Conservation (phyloP, 2,329 filamentous ascomycete species). For the Fusarium hostae region DNA sequence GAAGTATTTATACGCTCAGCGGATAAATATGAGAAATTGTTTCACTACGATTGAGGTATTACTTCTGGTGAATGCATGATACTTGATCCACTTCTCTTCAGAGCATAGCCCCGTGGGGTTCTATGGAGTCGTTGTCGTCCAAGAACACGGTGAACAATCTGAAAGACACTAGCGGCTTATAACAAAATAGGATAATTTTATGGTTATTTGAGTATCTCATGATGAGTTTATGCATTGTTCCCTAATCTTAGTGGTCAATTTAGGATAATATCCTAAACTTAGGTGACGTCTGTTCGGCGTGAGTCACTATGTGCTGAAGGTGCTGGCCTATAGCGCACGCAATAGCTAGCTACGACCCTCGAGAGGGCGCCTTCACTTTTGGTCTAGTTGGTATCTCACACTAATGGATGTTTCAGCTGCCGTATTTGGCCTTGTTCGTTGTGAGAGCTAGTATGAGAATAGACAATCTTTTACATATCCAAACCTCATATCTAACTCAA, state of each 20-base stretch:
- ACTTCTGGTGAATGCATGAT: conserved; percentile 22
- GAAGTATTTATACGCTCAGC: fast-evolving
- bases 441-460: background rate
- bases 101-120: conserved; percentile 6
- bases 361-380: background rate
- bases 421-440: background rate
- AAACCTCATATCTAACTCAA: background rate
- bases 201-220: background rate
- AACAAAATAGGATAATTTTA: background rate
- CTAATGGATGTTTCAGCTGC: background rate
- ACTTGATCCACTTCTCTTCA: conserved; percentile 23
- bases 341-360: background rate
- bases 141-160: background rate
- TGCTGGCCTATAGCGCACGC: background rate
- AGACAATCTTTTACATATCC: background rate
- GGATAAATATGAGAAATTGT: background rate
- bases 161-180: background rate
- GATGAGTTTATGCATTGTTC: background rate
- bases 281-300: background rate
- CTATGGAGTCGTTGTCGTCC: background rate
- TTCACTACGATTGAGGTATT: conserved; percentile 16
- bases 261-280: background rate
- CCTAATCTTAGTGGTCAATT: background rate
- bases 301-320: background rate
- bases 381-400: background rate